Conservation (phyloP, 352 stramenopile species). For the Phytophthora aleatoria region DNA sequence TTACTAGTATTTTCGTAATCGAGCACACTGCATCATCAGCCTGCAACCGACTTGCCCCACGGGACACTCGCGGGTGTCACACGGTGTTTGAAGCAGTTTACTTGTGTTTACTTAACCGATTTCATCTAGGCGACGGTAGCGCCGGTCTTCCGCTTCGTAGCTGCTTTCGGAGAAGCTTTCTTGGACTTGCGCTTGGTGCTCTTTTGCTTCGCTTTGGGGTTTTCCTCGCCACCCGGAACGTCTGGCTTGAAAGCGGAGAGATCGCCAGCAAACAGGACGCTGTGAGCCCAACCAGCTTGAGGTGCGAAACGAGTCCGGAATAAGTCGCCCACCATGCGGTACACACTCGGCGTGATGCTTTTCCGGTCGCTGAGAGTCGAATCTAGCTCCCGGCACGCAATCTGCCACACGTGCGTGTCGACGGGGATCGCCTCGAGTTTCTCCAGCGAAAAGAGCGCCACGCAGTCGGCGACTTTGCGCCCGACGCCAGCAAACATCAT, state of each 20-base stretch:
- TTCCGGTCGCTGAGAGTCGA: constrained; percentile 51
- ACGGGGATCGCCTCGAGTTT: constrained; percentile 94
- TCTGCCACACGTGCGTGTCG: constrained; percentile 97
- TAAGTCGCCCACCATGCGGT: constrained; percentile 90
- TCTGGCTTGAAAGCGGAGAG: constrained; percentile 45
- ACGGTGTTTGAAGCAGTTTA: neutral
- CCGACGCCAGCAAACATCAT: constrained; percentile 88
- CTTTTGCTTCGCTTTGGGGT: constrained; percentile 16
- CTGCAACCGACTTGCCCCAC: constrained; percentile 12
- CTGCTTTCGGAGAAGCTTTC: constrained; percentile 2
- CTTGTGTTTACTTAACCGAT: constrained; percentile 10
- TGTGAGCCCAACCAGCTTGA: constrained; percentile 94
- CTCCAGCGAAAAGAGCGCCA: constrained; percentile 96
- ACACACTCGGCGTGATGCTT: constrained; percentile 85
- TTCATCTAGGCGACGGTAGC: neutral
- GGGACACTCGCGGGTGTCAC: constrained; percentile 9
- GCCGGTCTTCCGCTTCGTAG: constrained; percentile 13
- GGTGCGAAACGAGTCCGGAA: constrained; percentile 92
- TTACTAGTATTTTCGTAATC: constrained; percentile 13
- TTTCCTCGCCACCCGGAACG: constrained; percentile 27
- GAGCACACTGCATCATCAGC: constrained; percentile 18
- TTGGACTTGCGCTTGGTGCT: constrained; percentile 17
- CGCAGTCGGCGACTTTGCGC: constrained; percentile 97
- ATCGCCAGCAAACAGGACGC: constrained; percentile 59
- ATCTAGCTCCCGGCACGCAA: constrained; percentile 90